Base-by-base conservation (phyloP, 768 basidiomycete genomes). In the Mrakia frigida region DNA sequence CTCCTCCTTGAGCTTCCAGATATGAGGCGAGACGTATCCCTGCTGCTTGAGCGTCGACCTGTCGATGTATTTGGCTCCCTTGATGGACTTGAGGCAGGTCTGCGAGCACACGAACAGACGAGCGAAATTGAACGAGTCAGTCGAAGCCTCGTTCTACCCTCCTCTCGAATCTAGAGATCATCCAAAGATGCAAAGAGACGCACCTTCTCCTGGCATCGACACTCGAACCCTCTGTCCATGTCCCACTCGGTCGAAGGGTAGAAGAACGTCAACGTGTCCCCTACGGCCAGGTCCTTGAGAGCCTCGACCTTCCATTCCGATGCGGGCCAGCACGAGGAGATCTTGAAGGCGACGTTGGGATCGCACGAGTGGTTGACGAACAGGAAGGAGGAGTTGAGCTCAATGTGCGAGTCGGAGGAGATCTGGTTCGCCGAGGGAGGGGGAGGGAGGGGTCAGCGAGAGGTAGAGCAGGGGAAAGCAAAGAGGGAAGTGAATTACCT, bases 361-460 rank as follows among this genome's bases (percentile, higher is more conserved):
- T 9, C 21, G 61, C 76, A 77, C 5, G 76, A 77, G 61, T 73
- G 71, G 65, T 77, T 77, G 71, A 65, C 43, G 67, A 73, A 77
- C 28, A 77, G 72, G 33, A 77, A 60, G 23, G 71, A 53, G 10
- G 76, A 73, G 53, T 77, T 72, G 63, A 77, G 71, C 67, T 77
- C 76, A 31, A 77, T 73, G 76, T 77, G 70, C 9, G 61, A 63
- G 37, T 33, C 35, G 9, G 72, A 63, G 6, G 71, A 71, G 65
- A 59, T 70, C 72, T 77, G 76, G 70, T 33, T 35, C n/a, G n/a
- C n/a, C n/a, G n/a, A n/a, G 23, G 18, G 11, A 18, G 63, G 31
- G 21, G 18, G 35, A 14, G 33, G 46, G 11, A 35, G 18, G 39
- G 35, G 37, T 35, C 56, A n/a, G 59, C 23, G 18, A 37, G 33